These are phyloP conservation scores for Colletotrichum sp. DNA, from an alignment of 2,329 filamentous ascomycete species.

Conservation along the genomic window DNA sequence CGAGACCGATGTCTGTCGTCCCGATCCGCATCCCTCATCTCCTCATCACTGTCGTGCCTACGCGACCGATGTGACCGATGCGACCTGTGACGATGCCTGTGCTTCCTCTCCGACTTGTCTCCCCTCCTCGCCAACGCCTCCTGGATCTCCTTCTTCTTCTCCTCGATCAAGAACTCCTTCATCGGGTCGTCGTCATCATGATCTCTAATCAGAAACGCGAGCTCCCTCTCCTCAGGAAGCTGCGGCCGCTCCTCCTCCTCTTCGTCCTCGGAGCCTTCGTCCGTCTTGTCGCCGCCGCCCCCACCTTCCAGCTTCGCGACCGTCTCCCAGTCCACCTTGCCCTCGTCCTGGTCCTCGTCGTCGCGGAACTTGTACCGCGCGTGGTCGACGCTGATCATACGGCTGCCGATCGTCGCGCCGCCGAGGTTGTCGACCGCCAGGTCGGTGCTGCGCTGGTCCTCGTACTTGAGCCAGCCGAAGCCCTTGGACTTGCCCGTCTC, in stretches of 20 bases:
- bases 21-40: constrained; percentile 30
- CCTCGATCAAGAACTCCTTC: constrained; percentile 87
- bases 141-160: constrained; percentile 89
- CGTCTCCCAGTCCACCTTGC: constrained; percentile 63
- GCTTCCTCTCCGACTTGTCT: constrained; percentile 54
- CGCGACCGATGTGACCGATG: constrained; percentile 51
- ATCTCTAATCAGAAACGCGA: constrained; percentile 75
- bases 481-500: constrained; percentile 95
- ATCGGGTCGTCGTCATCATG: constrained; percentile 98
- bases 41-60: constrained; percentile 30
- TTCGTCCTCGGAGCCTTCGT: constrained; percentile 48
- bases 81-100: constrained; percentile 50
- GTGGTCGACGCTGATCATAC: constrained; percentile 88
- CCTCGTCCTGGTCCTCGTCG: constrained; percentile 70
- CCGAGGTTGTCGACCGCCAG: constrained; percentile 95
- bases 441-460: constrained; percentile 95
- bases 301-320: constrained; percentile 58
- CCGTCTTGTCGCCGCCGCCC: constrained; percentile 49
- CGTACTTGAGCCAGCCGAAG: constrained; percentile 97
- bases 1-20: constrained; percentile 29
- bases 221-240: constrained; percentile 81
- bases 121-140: constrained; percentile 64
- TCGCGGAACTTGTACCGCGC: constrained; percentile 89
- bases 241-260: constrained; percentile 59
- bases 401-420: constrained; percentile 81